Base-by-base conservation (phyloP, 2,329 filamentous ascomycete species). In the Aspergillus sp. region DNA sequence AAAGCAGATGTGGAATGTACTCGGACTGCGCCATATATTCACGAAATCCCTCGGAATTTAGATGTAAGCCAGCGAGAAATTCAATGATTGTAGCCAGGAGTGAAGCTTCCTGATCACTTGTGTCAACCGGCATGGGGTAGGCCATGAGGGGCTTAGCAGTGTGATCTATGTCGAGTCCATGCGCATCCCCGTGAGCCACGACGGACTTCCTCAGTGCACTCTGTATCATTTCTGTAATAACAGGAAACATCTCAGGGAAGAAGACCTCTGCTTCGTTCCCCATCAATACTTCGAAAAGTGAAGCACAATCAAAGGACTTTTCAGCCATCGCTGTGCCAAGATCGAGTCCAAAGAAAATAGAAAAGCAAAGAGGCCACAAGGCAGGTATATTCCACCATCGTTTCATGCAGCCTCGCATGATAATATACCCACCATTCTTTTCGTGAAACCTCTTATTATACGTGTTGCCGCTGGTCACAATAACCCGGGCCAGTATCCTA, bases 361-460 rank as follows among this genome's bases (percentile, higher is more conserved):
- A 88, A 73, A 99, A 90, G 69, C 90, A 92, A 44, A 95, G 88
- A 0, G 89, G 87, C 95, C 95, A 98, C 24, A 98, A 75, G 0
- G 86, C 85, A 2, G 92, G 85, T 15, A 92, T 83, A 67, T 90
- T 88, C 93, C 95, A 99, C 86, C 93, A 97, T 66, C 88, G 82
- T 68, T 88, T 91, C 4, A 99, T 77, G 33, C 91, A 85, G 66
- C 89, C 84, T 39, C 89, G 89, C 85, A 98, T 88, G 61, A 97
- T 89, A 34, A 83, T 82, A 71, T 97, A 97, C 2, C 96, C 96
- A 30, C 91, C 91, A 11, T 89, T 91, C 75, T 96, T 96, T 19
- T 87, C 83, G 13, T 87, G 82, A 64, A 99, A 97, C 68, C 96
- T 96, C 52, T 86, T 86, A 19, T 90, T 90, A 72, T 97, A 98